Evolutionary conservation across 208 protist genomes (phyloP), one percentile per base, ranked within the genome.

Genomic region (Borovskyia barvae): DNA sequence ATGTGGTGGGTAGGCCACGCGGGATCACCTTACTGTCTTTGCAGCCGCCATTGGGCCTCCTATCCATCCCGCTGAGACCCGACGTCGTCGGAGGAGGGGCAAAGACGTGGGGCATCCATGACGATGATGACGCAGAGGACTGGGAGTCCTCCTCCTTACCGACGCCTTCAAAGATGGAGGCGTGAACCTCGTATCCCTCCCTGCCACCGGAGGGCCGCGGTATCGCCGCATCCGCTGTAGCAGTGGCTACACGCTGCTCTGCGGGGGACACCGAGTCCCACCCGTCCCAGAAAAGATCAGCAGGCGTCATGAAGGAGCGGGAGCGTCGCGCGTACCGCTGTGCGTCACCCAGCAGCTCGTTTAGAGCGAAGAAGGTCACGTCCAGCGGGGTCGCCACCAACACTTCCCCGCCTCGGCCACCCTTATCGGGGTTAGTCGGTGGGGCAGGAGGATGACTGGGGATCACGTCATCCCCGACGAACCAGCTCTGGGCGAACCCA

Each of bases 331-430:
- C 55, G 33, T 39, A 50, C 39, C 35, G 15, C 36, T 52, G 19
- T 20, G 53, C 39, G 20, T 73, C 56, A 0, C 26, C 60, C 6
- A 77, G 22, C 3, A 75, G 54, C 41, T 67, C 75, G 6, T 65
- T 55, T n/a, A 92, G 53, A 0, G 73, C 80, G 41, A 88, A 59
- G 41, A 82, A 92, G 1, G 69, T 80, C n/a, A 81, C 12, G 66
- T 92, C 71, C 43, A 92, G 41, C 19, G 85, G 80, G 25, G 78
- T 88, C 3, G 76, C 75, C 0, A 86, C 36, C 33, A 82, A 68
- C 59, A 58, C 45, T 30, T 62, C 57, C 8, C 40, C 60, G 28
- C 25, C 25, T 33, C 55, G 12, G 33, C 19, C n/a, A n/a, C n/a
- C n/a, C n/a, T n/a, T n/a, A n/a, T 17, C 8, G 14, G 33, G 6